Evolutionary conservation across 2,329 filamentous ascomycete genomes (phyloP), one percentile per base, ranked within the genome.

Genomic region (Dactylellina parvicollis): DNA sequence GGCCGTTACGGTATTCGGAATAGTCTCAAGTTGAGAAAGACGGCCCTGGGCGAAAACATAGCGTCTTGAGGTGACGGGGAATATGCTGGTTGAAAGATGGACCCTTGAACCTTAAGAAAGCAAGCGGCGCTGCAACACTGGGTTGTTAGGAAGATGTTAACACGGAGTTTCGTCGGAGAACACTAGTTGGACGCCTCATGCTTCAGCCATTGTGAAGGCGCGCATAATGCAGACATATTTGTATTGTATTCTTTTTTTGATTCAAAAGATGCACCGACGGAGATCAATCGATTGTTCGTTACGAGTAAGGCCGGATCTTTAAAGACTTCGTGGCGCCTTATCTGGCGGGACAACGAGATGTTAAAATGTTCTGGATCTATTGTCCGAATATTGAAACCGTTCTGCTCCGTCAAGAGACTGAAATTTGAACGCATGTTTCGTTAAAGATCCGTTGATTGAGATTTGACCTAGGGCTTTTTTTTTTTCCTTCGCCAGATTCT

Each of bases 1-100:
- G 60, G 60, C 32, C 30, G 40, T 55, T 65, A 24, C 60, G 60
- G 42, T 65, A 38, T 65, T 54, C 34, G 60, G 49, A 52, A 47
- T 52, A 10, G 28, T 34, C 38, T 64, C 20, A 10, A 20, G 24
- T 24, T 16, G 3, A 22, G 18, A n/a, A 28, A 49, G 14, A 22
- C 44, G 2, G n/a, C 9, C 50, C 26, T 34, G 4, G 24, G 12
- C 40, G 7, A 38, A 38, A 38, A 14, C n/a, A n/a, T 44, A 44
- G 40, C 40, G 40, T 44, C 40, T 44, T 14, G 4, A 24, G n/a
- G n/a, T 34, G 46, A 34, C 38, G 36, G 49, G 60, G 49, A 55
- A 65, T 16, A 47, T 38, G 38, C 49, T 44, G 34, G 30, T 42
- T 30, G 20, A 18, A 10, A 24, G 18, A 14, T 16, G 18, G 32